Conservation (phyloP, 768 basidiomycete genomes). For the Macrolepiota dolichaula region DNA sequence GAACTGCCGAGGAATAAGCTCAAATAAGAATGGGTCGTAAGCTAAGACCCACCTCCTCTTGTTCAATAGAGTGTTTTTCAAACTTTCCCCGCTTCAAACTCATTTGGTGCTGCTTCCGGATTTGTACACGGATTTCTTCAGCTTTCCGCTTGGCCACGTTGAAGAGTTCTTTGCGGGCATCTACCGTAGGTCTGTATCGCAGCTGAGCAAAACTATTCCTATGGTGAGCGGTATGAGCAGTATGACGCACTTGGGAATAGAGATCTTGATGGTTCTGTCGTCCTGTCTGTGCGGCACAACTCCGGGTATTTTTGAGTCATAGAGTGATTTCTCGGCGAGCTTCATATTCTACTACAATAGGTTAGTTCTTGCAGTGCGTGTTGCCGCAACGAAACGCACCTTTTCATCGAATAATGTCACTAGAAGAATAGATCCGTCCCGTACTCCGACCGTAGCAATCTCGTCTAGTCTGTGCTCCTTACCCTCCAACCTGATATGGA, state of each 20-base stretch:
- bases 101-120: slow-evolving; percentile 67
- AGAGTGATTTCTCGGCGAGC: slow-evolving; percentile 69
- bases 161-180: slow-evolving; percentile 57
- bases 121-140: slow-evolving; percentile 72
- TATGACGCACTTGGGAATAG: slow-evolving; percentile 67
- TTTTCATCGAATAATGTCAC: slow-evolving; percentile 78
- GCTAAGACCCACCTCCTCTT: slow-evolving; percentile 53
- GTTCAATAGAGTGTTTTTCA: slow-evolving; percentile 62
- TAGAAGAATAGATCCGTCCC: slow-evolving; percentile 70
- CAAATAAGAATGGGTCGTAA: not conserved
- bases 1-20: slow-evolving; percentile 43
- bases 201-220: not conserved
- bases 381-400: slow-evolving; percentile 35
- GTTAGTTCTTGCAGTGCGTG: slow-evolving; percentile 14
- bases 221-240: not conserved
- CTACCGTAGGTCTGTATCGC: slow-evolving; percentile 65
- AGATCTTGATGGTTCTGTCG: slow-evolving; percentile 68
- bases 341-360: slow-evolving; percentile 62
- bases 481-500: slow-evolving; percentile 50
- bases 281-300: slow-evolving; percentile 73
- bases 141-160: slow-evolving; percentile 57
- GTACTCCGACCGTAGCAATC: slow-evolving; percentile 76
- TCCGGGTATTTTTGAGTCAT: slow-evolving; percentile 70
- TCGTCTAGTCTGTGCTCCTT: slow-evolving; percentile 54
- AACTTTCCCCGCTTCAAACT: slow-evolving; percentile 69